Evolutionary conservation across 805 yeast species (phyloP).

Genomic region (Suhomyces pyralidae): DNA sequence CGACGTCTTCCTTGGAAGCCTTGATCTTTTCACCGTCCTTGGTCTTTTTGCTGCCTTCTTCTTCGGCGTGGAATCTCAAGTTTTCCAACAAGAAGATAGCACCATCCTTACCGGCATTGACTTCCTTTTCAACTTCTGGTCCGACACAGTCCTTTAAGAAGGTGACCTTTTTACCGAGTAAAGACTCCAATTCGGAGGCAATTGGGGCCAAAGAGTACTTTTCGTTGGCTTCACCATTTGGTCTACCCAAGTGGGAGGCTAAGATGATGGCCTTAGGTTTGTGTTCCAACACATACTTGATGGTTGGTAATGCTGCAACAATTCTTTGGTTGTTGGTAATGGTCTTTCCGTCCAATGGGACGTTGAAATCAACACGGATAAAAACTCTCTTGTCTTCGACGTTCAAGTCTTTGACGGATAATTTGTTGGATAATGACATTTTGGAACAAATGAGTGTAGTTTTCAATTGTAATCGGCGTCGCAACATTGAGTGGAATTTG

Average conservation of each 20-base stretch:
- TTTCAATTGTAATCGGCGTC: slow-evolving; percentile 8
- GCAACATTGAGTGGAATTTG: slow-evolving; percentile 8
- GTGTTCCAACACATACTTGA: slow-evolving; percentile 88
- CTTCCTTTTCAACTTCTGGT: slow-evolving; percentile 76
- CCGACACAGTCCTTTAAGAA: slow-evolving; percentile 95
- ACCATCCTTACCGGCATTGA: slow-evolving; percentile 71
- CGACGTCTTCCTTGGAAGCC: slow-evolving; percentile 84
- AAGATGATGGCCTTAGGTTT: slow-evolving; percentile 87
- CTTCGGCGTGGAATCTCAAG: slow-evolving; percentile 97
- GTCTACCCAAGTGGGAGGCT: slow-evolving; percentile 99
- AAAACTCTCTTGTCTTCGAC: slow-evolving; percentile 92
- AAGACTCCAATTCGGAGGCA: slow-evolving; percentile 78
- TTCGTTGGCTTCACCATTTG: slow-evolving; percentile 85
- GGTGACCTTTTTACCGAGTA: slow-evolving; percentile 66
- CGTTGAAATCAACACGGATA: slow-evolving; percentile 97
- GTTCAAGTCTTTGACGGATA: slow-evolving; percentile 87
- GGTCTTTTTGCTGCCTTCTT: slow-evolving; percentile 83
- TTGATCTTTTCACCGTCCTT: slow-evolving; percentile 91
- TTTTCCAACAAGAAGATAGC: slow-evolving; percentile 89
- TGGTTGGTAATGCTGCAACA: slow-evolving; percentile 98
- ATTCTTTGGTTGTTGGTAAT: slow-evolving; percentile 99
- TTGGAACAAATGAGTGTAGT: slow-evolving; percentile 4
- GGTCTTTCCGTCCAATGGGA: slow-evolving; percentile 90
- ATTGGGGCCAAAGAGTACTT: slow-evolving; percentile 94
- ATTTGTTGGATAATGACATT: slow-evolving; percentile 93